Base-by-base conservation (phyloP, 805 yeast species). In the Hanseniaspora hatyaiensis region DNA sequence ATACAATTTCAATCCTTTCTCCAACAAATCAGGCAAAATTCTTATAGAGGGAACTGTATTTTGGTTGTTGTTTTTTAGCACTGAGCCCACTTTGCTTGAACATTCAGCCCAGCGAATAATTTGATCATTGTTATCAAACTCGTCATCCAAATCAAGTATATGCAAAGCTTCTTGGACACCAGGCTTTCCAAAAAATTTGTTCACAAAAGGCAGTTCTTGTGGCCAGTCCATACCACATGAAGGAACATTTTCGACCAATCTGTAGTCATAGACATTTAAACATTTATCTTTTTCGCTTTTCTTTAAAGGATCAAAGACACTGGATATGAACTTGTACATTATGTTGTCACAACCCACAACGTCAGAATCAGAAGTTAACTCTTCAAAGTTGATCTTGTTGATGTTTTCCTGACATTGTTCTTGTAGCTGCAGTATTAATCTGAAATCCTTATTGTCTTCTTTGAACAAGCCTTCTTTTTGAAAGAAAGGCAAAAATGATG, bases 161-260 rank as follows among this genome's bases (percentile, higher is more conserved):
- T 82, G 77, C 54, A 83, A 63, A 16, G 73, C 65, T 23, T 65
- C 59, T 59, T 73, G 72, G 16, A 78, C 80, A 3, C 67, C 65
- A 2, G 64, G 62, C 1, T 62, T 55, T 34, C 69, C 66, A 48
- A 83, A 68, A 59, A 79, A 82, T 16, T 74, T 70, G 1, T 69
- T 62, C 2, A 82, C 77, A 37, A 64, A 51, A 0, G 62, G 65
- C 51, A 83, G 63, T 53, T 74, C 81, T 23, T 72, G 72, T 0
- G 98, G 98, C 97, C 97, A 92, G 61, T 82, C 80, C 75, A 76
- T 70, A 5, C 97, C 97, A 65, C 98, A 92, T 0, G 81, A 65
- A 0, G 97, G 96, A 55, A 70, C 85, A 0, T 77, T 63, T 59
- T 87, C 96, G 31, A 65, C 68, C 46, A 82, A 65, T 31, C 81